Base-by-base conservation (phyloP, 1,284 basidiomycete genomes). In the Athelia psychrophila region DNA sequence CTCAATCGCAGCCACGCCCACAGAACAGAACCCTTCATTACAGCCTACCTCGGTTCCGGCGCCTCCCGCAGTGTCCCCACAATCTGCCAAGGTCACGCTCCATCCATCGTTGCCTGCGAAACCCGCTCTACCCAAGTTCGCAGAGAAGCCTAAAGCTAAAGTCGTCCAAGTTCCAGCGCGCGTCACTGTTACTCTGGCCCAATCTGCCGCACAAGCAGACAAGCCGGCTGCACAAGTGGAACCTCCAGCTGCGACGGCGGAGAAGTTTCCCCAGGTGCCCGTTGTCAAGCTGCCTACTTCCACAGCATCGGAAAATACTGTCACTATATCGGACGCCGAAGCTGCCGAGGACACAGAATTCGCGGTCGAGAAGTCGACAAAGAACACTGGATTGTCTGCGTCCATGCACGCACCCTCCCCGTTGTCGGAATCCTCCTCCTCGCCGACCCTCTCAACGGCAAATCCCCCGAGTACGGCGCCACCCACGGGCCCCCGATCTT, bases 31-130 rank as follows among this genome's bases (percentile, higher is more conserved):
- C 44, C 44, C 44, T 8, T 42, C 38, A 42, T 19, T 10, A n/a
- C 8, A 19, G 38, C 6, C 18, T 8, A 16, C n/a, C 5, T 10
- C n/a, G 22, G 22, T 10, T 8, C 38, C 22, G 6, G 4, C 44
- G 22, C 4, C 44, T 46, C 25, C 44, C 9, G 25, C 16, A 18
- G 44, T 24, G 9, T 46, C 35, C 13, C 30, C 27, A 9, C 25
- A 57, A 19, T 27, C 38, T 10, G 3, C 40, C 8, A 42, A 54
- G 22, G 38, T 8, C 24, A 38, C 49, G 18, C 58, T 75, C 3
- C 79, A 80, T 52, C 75, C 78, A 1, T 79, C 78, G 12, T 63
- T 82, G 44, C 78, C 80, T 20, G 60, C 69, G 10, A 81, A 80
- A 62, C 79, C 79, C 25, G 61, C 64, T 3, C 55, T 63, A 62